Evolutionary conservation across 768 basidiomycete genomes (phyloP).

Genomic region (Crassisporium funariophilum): DNA sequence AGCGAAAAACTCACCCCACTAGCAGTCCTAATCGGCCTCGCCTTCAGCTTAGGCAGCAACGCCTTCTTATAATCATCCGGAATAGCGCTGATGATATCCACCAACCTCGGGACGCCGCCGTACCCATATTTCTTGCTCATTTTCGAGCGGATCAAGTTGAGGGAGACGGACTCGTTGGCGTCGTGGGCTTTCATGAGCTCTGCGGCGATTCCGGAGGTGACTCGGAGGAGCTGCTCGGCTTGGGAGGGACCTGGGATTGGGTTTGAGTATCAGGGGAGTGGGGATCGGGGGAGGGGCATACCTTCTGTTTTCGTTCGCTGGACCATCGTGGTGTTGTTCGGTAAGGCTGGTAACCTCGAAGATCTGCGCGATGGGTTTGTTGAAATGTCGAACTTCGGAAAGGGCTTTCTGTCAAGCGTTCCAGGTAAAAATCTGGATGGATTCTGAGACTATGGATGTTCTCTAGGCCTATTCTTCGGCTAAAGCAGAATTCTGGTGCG

Average conservation of each 20-base stretch:
- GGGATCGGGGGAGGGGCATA: neutral
- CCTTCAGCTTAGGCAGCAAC: constrained; percentile 84
- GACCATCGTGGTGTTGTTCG: no score
- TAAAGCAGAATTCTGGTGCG: no score
- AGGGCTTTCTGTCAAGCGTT: no score
- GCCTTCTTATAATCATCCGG: constrained; percentile 97
- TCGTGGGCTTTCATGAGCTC: constrained; percentile 91
- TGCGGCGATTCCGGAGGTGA: constrained; percentile 92
- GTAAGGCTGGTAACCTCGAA: no score
- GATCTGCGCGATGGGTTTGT: no score
- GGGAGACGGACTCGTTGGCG: constrained; percentile 71
- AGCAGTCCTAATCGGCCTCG: constrained; percentile 94
- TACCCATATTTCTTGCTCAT: constrained; percentile 90
- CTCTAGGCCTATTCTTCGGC: no score
- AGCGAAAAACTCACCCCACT: constrained; percentile 71
- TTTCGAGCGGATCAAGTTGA: constrained; percentile 85
- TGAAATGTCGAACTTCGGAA: no score
- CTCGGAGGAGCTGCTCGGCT: constrained; percentile 86
- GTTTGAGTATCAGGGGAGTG: neutral
- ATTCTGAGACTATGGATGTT: no score
- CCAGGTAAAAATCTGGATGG: no score
- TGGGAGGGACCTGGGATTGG: constrained; percentile 68
- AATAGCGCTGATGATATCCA: constrained; percentile 98
- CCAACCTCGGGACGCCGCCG: constrained; percentile 87
- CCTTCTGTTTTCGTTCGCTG: constrained; percentile 22